phyloP scores from a whole-genome alignment of 75 land plant genomes.

The Adiantum capillusveneris region DNA sequence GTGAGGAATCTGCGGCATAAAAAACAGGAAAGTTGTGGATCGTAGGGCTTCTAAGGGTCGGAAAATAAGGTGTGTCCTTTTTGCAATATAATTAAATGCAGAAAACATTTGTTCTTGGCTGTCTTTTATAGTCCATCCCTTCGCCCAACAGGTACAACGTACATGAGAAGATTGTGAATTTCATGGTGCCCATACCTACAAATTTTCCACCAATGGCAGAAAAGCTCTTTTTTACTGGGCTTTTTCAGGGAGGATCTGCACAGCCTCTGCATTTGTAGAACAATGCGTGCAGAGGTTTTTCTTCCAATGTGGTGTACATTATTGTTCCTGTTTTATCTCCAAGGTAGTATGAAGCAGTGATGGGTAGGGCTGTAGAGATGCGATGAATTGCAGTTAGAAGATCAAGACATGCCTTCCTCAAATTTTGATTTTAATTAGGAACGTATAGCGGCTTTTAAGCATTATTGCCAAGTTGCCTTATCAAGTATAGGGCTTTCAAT shows the following conservation, averaged over 20 bases:
- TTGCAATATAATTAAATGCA: too few relatives aligned
- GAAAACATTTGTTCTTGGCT: too few relatives aligned
- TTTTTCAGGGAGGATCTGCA: slow-evolving; percentile 11
- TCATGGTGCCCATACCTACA: slow-evolving; percentile 86
- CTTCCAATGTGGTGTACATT: too few relatives aligned
- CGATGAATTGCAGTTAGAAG: too few relatives aligned
- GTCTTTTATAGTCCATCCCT: not conserved
- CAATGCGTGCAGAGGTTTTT: slow-evolving; percentile 83
- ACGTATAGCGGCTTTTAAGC: too few relatives aligned
- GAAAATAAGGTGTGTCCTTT: slow-evolving; percentile 61
- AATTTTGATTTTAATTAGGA: too few relatives aligned
- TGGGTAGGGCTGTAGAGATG: too few relatives aligned
- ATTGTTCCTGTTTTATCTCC: too few relatives aligned
- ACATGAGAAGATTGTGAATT: slow-evolving; percentile 80
- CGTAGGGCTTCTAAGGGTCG: slow-evolving; percentile 96
- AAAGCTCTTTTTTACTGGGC: slow-evolving; percentile 65
- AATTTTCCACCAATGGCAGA: slow-evolving; percentile 68
- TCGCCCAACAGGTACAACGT: slow-evolving; percentile 62
- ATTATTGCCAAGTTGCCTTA: too few relatives aligned
- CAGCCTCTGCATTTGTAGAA: slow-evolving; percentile 26
- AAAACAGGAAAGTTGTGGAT: slow-evolving; percentile 82
- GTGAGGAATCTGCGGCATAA: slow-evolving; percentile 44
- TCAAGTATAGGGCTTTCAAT: too few relatives aligned
- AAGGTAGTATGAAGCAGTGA: too few relatives aligned
- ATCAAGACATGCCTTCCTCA: too few relatives aligned